phyloP scores from a whole-genome alignment of 1,284 basidiomycete genomes.

The Phellinidium pouzarii region DNA sequence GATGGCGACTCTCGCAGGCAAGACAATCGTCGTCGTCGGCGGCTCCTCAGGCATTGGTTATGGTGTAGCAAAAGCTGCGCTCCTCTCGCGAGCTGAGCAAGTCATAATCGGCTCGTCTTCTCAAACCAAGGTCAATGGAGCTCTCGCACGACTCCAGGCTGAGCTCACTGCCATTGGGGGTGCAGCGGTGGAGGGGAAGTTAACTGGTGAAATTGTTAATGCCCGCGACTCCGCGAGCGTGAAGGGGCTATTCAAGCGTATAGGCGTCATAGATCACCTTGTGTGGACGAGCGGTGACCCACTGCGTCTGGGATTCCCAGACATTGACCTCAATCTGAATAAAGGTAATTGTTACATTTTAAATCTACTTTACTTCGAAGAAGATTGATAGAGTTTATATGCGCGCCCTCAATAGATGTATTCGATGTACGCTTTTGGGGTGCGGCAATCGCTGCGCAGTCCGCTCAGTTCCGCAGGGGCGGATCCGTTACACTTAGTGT shows the following conservation, averaged over 20 bases:
- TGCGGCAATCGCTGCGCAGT: slow-evolving; percentile 19
- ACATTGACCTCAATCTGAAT: slow-evolving; percentile 16
- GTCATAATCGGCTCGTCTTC: slow-evolving; percentile 20
- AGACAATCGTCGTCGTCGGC: slow-evolving; percentile 20
- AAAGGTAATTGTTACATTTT: slow-evolving; percentile 11
- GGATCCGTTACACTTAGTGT: slow-evolving; percentile 21
- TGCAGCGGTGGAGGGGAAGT: background rate
- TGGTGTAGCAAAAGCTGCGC: slow-evolving; percentile 18
- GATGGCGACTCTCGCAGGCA: slow-evolving; percentile 19
- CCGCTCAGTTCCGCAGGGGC: slow-evolving; percentile 17
- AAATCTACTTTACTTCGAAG: background rate
- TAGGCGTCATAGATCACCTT: slow-evolving; percentile 22
- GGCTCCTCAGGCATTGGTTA: slow-evolving; percentile 22
- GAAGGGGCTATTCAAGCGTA: slow-evolving; percentile 16
- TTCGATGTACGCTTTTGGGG: slow-evolving; percentile 24
- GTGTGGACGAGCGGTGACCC: slow-evolving; percentile 21
- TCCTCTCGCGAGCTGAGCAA: slow-evolving; percentile 16
- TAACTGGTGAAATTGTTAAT: slow-evolving; percentile 19
- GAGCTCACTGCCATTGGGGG: slow-evolving; percentile 2
- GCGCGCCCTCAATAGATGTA: background rate
- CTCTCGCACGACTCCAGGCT: slow-evolving; percentile 10
- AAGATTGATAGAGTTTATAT: background rate
- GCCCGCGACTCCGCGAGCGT: slow-evolving; percentile 9
- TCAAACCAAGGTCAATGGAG: slow-evolving; percentile 13
- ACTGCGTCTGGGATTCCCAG: slow-evolving; percentile 14